Percentiles rank a stretch among this genome's conserved stretches.
phyloP scores from a whole-genome alignment of 805 yeast species.

The Vanderwaltozyma verrucispora region DNA sequence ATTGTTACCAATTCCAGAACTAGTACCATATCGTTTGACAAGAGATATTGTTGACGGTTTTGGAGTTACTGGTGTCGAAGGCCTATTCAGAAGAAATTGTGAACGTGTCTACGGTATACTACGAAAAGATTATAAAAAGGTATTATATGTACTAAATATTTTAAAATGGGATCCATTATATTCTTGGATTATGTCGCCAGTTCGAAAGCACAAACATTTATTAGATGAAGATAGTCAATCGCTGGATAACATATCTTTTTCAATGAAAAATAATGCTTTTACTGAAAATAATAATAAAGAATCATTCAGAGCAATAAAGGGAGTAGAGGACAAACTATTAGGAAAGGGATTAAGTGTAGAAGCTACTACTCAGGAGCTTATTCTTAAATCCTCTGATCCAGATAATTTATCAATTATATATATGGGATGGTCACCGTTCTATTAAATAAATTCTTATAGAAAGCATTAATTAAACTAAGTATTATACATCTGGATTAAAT shows the following conservation, averaged over 20 bases:
- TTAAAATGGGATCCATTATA: conserved; percentile 87
- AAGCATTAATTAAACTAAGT: too few species aligned
- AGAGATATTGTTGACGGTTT: conserved; percentile 87
- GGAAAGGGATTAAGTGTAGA: conserved; percentile 67
- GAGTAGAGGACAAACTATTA: conserved; percentile 58
- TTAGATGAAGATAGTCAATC: conserved; percentile 17
- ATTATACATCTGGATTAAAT: too few species aligned
- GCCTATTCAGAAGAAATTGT: conserved; percentile 62
- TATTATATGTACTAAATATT: conserved; percentile 75
- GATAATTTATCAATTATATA: conserved; percentile 64
- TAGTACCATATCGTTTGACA: conserved; percentile 87
- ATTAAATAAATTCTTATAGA: conserved; percentile 21
- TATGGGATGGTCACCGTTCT: conserved; percentile 80
- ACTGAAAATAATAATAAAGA: conserved; percentile 34
- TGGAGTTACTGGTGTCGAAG: conserved; percentile 79
- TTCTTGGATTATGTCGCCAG: conserved; percentile 80
- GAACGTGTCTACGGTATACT: conserved; percentile 64
- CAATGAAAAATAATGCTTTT: not conserved
- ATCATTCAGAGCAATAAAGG: conserved; percentile 67
- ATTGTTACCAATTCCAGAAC: conserved; percentile 75
- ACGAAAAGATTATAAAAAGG: conserved; percentile 53
- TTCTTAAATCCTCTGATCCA: conserved; percentile 62
- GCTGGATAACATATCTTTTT: conserved; percentile 3
- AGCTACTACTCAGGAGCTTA: conserved; percentile 72
- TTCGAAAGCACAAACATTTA: conserved; percentile 39